A percentile compares a stretch with the other conserved stretches of the same genome.
phyloP scores from a whole-genome alignment of 768 basidiomycete species.

The Rhizopogon vesiculosus region DNA sequence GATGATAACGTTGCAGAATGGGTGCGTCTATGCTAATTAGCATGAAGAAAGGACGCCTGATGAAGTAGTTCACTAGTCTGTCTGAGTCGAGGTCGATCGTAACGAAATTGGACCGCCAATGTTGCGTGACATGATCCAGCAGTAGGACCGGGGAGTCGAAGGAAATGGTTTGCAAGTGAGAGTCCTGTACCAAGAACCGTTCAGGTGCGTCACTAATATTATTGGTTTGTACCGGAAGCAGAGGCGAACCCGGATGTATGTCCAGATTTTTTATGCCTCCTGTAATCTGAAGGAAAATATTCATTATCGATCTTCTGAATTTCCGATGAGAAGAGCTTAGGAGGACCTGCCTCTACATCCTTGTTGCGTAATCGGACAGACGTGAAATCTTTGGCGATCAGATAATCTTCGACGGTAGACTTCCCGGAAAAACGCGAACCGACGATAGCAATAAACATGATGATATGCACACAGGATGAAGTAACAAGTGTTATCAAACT shows the following conservation, averaged over 20 bases:
- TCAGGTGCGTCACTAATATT: conserved; percentile 1
- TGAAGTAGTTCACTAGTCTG: conserved; percentile 59
- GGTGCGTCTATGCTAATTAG: conserved; percentile 84
- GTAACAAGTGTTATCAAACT: not conserved
- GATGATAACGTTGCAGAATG: conserved; percentile 58
- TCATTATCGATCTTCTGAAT: not conserved
- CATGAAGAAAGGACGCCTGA: conserved; percentile 87
- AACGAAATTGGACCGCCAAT: conserved; percentile 81
- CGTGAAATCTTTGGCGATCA: conserved; percentile 54
- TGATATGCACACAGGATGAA: not conserved
- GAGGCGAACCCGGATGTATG: not conserved
- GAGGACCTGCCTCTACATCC: conserved; percentile 14
- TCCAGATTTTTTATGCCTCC: not conserved
- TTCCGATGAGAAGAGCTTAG: not conserved
- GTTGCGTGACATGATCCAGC: conserved; percentile 69
- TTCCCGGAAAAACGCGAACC: conserved; percentile 63
- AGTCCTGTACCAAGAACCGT: conserved; percentile 11
- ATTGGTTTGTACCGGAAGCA: not conserved
- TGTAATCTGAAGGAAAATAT: not conserved
- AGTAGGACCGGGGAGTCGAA: conserved; percentile 50
- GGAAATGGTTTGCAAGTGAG: conserved; percentile 8
- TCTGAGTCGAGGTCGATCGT: conserved; percentile 64
- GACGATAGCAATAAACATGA: conserved; percentile 66
- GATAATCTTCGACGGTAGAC: conserved; percentile 53
- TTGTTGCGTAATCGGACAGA: conserved; percentile 35